phyloP scores from a whole-genome alignment of 164 flowering plant species.

The Litsea cubeba region DNA sequence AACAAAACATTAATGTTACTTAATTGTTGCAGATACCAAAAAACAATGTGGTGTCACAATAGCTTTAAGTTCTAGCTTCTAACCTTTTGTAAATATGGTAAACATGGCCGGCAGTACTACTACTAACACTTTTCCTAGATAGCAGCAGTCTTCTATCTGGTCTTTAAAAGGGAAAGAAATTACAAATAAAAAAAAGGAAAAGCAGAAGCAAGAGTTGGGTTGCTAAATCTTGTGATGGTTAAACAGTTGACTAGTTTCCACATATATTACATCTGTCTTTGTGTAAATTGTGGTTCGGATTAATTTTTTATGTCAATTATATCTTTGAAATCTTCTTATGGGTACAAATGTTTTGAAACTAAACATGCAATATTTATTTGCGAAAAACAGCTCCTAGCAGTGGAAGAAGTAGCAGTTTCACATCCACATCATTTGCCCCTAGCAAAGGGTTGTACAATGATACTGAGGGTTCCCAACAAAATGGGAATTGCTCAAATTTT shows the following conservation, averaged over 20 bases:
- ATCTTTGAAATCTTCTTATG: neutral
- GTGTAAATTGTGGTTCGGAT: neutral
- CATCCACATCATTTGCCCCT: conserved; percentile 12
- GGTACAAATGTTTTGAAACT: conserved; percentile 12
- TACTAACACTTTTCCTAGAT: neutral
- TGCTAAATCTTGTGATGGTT: neutral
- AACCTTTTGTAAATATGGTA: neutral
- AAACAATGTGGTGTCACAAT: neutral
- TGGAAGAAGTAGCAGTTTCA: conserved; percentile 20
- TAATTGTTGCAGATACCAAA: neutral
- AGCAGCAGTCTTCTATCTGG: neutral
- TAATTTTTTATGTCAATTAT: neutral
- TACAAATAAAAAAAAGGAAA: neutral
- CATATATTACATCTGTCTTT: neutral
- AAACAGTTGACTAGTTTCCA: neutral
- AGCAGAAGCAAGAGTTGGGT: neutral
- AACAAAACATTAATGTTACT: neutral
- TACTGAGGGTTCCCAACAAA: conserved; percentile 9
- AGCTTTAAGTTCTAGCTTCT: neutral
- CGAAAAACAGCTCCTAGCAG: conserved; percentile 50
- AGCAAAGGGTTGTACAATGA: conserved; percentile 11
- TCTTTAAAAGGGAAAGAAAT: neutral
- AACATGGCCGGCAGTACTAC: neutral
- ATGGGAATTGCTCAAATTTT: conserved; percentile 12
- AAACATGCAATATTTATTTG: conserved; percentile 23